Percentiles rank a stretch among this genome's conserved stretches.
Evolutionary conservation across 2,329 filamentous ascomycete genomes (phyloP).

Genomic region (Thielaviopsis ethacetica): DNA sequence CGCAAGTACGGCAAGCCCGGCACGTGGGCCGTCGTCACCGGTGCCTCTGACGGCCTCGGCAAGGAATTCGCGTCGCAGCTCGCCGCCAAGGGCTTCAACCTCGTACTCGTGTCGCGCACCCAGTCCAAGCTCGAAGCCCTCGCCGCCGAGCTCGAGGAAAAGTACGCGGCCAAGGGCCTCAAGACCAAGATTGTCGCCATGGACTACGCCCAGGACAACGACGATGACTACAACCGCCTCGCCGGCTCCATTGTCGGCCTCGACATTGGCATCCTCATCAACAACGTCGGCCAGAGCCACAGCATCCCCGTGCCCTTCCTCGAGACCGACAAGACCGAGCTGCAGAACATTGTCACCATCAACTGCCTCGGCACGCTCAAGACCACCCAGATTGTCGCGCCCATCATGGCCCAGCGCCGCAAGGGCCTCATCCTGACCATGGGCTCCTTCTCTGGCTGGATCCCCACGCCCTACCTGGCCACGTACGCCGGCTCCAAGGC

Average conservation of each 20-base stretch:
- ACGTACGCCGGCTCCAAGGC: slow-evolving; percentile 97
- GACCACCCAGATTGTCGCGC: slow-evolving; percentile 70
- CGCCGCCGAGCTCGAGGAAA: slow-evolving; percentile 55
- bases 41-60: slow-evolving; percentile 88
- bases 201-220: slow-evolving; percentile 73
- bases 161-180: slow-evolving; percentile 43
- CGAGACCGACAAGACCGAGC: slow-evolving; percentile 61
- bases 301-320: slow-evolving; percentile 81
- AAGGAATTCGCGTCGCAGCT: slow-evolving; percentile 92
- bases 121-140: slow-evolving; percentile 72
- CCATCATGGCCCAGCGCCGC: slow-evolving; percentile 70
- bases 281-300: slow-evolving; percentile 94
- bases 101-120: slow-evolving; percentile 91
- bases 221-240: slow-evolving; percentile 64
- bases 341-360: slow-evolving; percentile 82
- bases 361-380: slow-evolving; percentile 86
- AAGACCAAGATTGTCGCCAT: slow-evolving; percentile 70
- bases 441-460: slow-evolving; percentile 88
- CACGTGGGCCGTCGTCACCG: slow-evolving; percentile 87
- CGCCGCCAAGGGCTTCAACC: slow-evolving; percentile 81
- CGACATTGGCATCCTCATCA: slow-evolving; percentile 77
- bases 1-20: slow-evolving; percentile 81
- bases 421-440: slow-evolving; percentile 87
- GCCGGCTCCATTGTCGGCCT: slow-evolving; percentile 51
- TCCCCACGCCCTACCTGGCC: slow-evolving; percentile 80